phyloP scores from a whole-genome alignment of 2,329 filamentous ascomycete genomes.

The Verticillium nonalfalfae region DNA sequence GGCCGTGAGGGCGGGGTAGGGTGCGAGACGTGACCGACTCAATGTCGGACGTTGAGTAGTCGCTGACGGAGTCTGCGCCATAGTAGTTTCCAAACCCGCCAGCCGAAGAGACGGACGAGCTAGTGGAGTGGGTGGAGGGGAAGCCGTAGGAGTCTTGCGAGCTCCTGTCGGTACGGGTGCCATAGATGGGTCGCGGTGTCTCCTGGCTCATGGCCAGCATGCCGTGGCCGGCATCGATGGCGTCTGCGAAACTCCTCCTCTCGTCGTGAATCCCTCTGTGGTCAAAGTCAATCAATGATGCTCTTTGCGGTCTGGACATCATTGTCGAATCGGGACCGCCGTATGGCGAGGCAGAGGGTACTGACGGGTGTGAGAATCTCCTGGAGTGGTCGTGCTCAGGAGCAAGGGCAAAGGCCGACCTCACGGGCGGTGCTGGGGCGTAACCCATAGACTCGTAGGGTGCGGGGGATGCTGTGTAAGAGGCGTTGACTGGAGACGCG shows the following conservation, averaged over 20 bases:
- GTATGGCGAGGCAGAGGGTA: slow-evolving; percentile 22
- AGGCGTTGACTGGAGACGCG: slow-evolving; percentile 58
- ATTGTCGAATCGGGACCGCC: slow-evolving; percentile 20
- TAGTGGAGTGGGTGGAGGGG: slow-evolving; percentile 74
- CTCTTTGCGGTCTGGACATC: slow-evolving; percentile 48
- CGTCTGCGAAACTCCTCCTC: slow-evolving; percentile 74
- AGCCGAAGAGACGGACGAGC: slow-evolving; percentile 91
- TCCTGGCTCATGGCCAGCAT: slow-evolving; percentile 97
- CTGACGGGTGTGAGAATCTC: slow-evolving; percentile 82
- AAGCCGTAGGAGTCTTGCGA: slow-evolving; percentile 89
- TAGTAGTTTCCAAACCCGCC: slow-evolving; percentile 75
- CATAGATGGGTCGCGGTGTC: slow-evolving; percentile 86
- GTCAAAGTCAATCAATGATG: slow-evolving; percentile 58
- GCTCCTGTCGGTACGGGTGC: slow-evolving; percentile 58
- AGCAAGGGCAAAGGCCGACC: slow-evolving; percentile 51
- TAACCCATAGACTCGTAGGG: slow-evolving; percentile 76
- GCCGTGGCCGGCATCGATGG: slow-evolving; percentile 84
- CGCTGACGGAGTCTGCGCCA: slow-evolving; percentile 82
- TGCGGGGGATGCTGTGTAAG: slow-evolving; percentile 61
- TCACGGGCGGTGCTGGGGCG: slow-evolving; percentile 52
- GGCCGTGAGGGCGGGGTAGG: slow-evolving; percentile 69
- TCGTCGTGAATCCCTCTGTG: slow-evolving; percentile 36
- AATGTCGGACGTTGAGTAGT: slow-evolving; percentile 91
- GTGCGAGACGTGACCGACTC: slow-evolving; percentile 75
- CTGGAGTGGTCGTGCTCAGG: slow-evolving; percentile 50